These are phyloP conservation scores for Solanum paucissectum DNA, from an alignment of 257 asterid species.

Conservation along the genomic window DNA sequence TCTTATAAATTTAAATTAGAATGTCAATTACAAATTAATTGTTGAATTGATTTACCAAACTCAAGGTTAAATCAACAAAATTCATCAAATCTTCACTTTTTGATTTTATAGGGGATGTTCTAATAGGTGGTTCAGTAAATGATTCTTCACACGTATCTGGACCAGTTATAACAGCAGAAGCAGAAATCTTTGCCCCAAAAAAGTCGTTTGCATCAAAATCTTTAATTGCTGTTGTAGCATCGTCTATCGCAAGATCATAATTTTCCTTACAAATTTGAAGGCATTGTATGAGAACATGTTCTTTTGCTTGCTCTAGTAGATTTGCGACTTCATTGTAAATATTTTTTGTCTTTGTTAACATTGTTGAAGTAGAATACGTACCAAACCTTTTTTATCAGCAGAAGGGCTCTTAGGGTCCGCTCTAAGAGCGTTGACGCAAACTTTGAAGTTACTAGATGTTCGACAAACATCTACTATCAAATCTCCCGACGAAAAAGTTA, in stretches of 20 bases:
- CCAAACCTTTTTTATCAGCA: not conserved
- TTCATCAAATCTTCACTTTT: not conserved
- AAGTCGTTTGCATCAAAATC: not conserved
- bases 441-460: not conserved
- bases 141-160: not conserved
- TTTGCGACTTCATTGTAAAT: not conserved
- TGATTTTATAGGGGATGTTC: not conserved
- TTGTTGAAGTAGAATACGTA: not conserved
- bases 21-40: no score
- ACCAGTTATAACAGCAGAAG: accelerated
- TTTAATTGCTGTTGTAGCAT: not conserved
- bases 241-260: not conserved
- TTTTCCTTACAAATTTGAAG: not conserved
- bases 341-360: not conserved
- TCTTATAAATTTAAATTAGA: no score
- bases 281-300: not conserved
- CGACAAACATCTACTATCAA: not conserved
- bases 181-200: accelerated
- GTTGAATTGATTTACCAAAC: not conserved
- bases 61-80: not conserved
- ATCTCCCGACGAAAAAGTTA: not conserved
- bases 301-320: not conserved
- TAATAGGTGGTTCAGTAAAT: not conserved
- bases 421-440: not conserved
- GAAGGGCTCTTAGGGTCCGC: not conserved